A percentile compares a stretch with the other conserved stretches of the same genome.
These are phyloP conservation scores for Tetrapisispora fleetii DNA, from an alignment of 805 yeast genomes.

Conservation along the genomic window DNA sequence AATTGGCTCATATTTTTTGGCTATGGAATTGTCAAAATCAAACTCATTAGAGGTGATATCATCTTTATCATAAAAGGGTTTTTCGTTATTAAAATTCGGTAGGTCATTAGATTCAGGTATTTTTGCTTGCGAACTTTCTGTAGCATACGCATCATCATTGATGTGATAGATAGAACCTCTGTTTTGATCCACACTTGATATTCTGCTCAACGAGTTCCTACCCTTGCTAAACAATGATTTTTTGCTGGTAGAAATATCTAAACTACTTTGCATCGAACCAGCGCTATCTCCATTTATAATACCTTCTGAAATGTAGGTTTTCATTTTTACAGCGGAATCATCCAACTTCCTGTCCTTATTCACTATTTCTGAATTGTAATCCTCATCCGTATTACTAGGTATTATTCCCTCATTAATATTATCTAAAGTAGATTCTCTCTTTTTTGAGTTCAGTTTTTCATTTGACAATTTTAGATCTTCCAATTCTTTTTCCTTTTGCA, in stretches of 20 bases:
- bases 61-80: background rate
- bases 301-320: background rate
- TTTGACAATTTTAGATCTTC: background rate
- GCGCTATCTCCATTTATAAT: background rate
- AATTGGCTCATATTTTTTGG: conserved; percentile 10
- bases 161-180: background rate
- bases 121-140: background rate
- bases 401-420: background rate
- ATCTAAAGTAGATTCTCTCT: background rate
- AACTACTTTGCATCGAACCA: background rate
- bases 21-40: conserved; percentile 14
- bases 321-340: background rate
- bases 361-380: background rate
- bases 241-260: background rate
- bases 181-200: background rate
- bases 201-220: background rate
- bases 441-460: background rate
- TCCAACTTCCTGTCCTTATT: background rate
- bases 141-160: background rate
- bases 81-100: background rate
- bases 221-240: background rate
- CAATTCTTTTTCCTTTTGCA: conserved; percentile 2
- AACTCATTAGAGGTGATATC: conserved; percentile 14
- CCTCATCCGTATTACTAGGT: background rate
- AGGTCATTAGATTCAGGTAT: background rate